phyloP scores from a whole-genome alignment of 441 rosid genomes.

The Brassica hybrid region DNA sequence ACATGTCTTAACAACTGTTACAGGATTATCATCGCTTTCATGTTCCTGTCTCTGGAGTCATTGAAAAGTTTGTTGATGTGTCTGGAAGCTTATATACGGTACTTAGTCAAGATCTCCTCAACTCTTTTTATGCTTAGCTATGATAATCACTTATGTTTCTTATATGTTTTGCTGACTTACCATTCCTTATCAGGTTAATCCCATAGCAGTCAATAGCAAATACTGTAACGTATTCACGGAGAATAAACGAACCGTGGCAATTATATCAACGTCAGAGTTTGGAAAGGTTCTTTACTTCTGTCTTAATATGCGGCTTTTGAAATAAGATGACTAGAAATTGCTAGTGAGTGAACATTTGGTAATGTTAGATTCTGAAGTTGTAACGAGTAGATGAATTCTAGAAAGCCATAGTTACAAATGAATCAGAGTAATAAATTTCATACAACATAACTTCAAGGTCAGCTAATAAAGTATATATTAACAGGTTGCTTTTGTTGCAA shows the following conservation, averaged over 20 bases:
- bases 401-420: background rate
- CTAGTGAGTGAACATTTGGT: background rate
- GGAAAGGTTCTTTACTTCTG: conserved; percentile 70
- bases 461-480: conserved; percentile 20
- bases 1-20: conserved; percentile 18
- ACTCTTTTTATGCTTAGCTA: background rate
- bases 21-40: conserved; percentile 97
- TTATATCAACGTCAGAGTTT: conserved; percentile 74
- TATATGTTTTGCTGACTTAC: background rate
- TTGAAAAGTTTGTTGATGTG: conserved; percentile 63
- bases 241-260: conserved; percentile 77
- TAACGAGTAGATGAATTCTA: background rate
- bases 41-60: conserved; percentile 83
- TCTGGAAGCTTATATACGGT: conserved; percentile 90
- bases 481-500: conserved; percentile 96
- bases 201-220: conserved; percentile 92
- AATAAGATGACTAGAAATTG: background rate
- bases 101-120: conserved; percentile 32
- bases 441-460: conserved; percentile 6
- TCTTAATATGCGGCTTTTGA: background rate
- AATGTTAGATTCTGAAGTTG: background rate
- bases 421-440: background rate
- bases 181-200: conserved; percentile 72
- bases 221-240: conserved; percentile 95
- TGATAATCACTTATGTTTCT: conserved; percentile 2